Conservation (phyloP, 129 eudicot species). For the Chrysanthemum lavandulifolium region DNA sequence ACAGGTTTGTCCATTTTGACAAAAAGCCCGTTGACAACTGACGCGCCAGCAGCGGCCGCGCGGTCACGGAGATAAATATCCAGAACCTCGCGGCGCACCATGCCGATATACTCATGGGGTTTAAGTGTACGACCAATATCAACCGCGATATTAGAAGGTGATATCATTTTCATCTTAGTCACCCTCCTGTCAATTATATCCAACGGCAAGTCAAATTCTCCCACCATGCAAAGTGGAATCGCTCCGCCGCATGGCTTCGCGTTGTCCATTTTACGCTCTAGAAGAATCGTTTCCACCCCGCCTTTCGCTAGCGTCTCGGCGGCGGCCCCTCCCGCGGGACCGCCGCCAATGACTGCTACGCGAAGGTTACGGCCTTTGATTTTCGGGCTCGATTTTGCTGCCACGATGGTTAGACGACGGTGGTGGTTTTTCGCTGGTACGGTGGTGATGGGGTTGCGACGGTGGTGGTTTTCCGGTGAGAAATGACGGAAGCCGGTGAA, state of each 20-base stretch:
- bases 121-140: slow-evolving; percentile 66
- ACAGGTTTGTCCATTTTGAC: slow-evolving; percentile 66
- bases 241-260: slow-evolving; percentile 90
- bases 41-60: slow-evolving; percentile 57
- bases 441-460: neutral
- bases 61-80: slow-evolving; percentile 68
- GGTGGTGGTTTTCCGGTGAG: slow-evolving; percentile 28
- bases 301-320: slow-evolving; percentile 82
- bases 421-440: slow-evolving; percentile 17
- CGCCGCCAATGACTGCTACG: slow-evolving; percentile 86
- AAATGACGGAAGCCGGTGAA: slow-evolving; percentile 62
- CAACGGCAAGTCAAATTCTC: slow-evolving; percentile 72
- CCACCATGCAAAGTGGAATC: slow-evolving; percentile 85
- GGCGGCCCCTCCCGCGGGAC: slow-evolving; percentile 82
- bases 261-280: slow-evolving; percentile 76
- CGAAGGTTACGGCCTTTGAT: slow-evolving; percentile 72
- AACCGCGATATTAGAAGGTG: slow-evolving; percentile 78
- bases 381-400: slow-evolving; percentile 59
- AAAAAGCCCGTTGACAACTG: slow-evolving; percentile 66
- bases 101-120: slow-evolving; percentile 80
- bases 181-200: slow-evolving; percentile 76
- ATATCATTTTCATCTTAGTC: slow-evolving; percentile 81
- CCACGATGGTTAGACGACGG: slow-evolving; percentile 39
- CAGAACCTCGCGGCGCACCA: slow-evolving; percentile 89
- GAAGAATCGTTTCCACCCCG: slow-evolving; percentile 63